Percentiles rank a stretch among this genome's conserved stretches.
These are phyloP conservation scores for Wickerhamiella qilinensis DNA, from an alignment of 805 yeast species.

Conservation along the genomic window DNA sequence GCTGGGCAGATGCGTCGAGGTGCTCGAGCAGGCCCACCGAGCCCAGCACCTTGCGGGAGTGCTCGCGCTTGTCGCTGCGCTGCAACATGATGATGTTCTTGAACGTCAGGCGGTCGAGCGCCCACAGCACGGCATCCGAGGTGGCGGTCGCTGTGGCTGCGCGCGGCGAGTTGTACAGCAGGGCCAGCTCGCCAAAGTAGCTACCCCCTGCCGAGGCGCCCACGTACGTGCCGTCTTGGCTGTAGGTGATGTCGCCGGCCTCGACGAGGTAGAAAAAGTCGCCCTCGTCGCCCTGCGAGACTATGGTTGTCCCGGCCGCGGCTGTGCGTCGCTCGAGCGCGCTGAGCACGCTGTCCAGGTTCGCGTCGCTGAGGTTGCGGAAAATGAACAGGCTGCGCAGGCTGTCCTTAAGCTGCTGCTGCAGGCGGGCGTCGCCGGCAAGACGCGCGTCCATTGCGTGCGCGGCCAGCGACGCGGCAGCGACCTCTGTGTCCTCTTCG, in stretches of 20 bases:
- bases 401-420: too few relatives aligned
- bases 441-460: conserved; percentile 53
- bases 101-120: conserved; percentile 83
- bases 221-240: conserved; percentile 54
- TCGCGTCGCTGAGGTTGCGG: conserved; percentile 61
- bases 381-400: conserved; percentile 75
- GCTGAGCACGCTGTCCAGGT: conserved; percentile 59
- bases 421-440: too few relatives aligned
- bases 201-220: conserved; percentile 72
- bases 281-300: conserved; percentile 87
- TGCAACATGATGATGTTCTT: conserved; percentile 81
- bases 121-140: conserved; percentile 69
- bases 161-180: conserved; percentile 94
- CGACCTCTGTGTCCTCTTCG: background rate
- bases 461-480: too few relatives aligned
- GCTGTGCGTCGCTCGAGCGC: conserved; percentile 68
- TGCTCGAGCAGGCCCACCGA: conserved; percentile 68
- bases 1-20: conserved; percentile 65
- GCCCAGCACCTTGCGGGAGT: conserved; percentile 78
- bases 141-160: conserved; percentile 82
- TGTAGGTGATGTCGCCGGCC: conserved; percentile 66
- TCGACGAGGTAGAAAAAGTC: conserved; percentile 83
- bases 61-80: conserved; percentile 73
- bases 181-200: conserved; percentile 89
- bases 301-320: conserved; percentile 45